A percentile compares a stretch with the other conserved stretches of the same genome.
Conservation (phyloP, 2,329 filamentous ascomycete genomes). For the Penicillium aurantiogriseum region DNA sequence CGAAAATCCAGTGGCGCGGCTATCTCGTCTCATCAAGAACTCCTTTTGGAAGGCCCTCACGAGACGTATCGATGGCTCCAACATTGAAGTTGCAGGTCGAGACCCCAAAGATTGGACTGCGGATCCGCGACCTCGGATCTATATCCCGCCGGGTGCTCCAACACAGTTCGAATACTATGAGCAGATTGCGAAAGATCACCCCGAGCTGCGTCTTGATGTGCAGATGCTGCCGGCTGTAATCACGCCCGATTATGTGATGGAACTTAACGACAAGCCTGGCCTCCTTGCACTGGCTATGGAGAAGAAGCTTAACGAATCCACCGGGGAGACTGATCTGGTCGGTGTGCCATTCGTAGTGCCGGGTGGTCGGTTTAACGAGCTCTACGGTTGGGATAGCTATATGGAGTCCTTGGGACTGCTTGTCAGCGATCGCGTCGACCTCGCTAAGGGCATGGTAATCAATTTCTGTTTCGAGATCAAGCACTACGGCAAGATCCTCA, state of each 20-base stretch:
- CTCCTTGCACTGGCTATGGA: constrained; percentile 89
- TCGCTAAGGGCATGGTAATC: constrained; percentile 90
- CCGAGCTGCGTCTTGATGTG: constrained; percentile 85
- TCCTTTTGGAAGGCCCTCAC: constrained; percentile 94
- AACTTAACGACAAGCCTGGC: constrained; percentile 83
- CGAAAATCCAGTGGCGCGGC: constrained; percentile 88
- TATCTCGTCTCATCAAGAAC: constrained; percentile 81
- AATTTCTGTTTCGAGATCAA: constrained; percentile 99
- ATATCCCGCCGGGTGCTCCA: constrained; percentile 78
- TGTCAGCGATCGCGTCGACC: constrained; percentile 76
- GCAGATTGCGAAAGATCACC: constrained; percentile 71
- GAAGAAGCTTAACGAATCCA: constrained; percentile 64
- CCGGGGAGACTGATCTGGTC: constrained; percentile 67
- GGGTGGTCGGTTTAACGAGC: constrained; percentile 93
- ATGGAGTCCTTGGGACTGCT: constrained; percentile 93
- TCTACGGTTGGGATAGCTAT: constrained; percentile 99
- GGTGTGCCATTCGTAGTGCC: constrained; percentile 96
- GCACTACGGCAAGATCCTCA: constrained; percentile 97
- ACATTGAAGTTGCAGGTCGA: constrained; percentile 74
- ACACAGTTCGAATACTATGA: constrained; percentile 89
- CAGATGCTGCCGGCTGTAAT: constrained; percentile 69
- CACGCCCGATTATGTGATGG: constrained; percentile 75
- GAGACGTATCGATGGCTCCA: constrained; percentile 79
- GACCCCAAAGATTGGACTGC: constrained; percentile 96
- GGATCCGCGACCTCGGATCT: constrained; percentile 86